Percentiles rank a stretch among this genome's conserved stretches.
phyloP scores from a whole-genome alignment of 331 rosid genomes.

The Rhamnella rubrinervis region DNA sequence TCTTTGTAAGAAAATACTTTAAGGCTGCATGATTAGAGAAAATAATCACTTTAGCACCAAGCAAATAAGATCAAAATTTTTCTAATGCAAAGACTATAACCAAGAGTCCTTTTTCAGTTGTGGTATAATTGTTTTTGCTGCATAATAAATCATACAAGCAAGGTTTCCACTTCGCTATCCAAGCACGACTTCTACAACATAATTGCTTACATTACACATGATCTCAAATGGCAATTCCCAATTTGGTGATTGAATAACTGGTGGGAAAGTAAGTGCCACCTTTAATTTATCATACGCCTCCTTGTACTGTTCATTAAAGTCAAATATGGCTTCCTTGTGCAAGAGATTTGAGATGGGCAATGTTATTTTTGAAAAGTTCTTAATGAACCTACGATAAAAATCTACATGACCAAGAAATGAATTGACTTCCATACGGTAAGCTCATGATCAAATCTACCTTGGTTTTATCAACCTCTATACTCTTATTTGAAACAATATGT shows the following conservation, averaged over 20 bases:
- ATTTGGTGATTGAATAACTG: neutral
- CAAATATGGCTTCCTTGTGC: too few species aligned
- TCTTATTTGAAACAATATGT: too few species aligned
- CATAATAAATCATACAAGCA: neutral
- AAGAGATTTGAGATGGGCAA: too few species aligned
- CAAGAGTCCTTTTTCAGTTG: neutral
- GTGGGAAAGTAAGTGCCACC: neutral
- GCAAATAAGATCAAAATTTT: neutral
- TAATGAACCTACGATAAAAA: too few species aligned
- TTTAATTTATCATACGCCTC: too few species aligned
- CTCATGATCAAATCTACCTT: too few species aligned
- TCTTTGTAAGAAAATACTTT: neutral
- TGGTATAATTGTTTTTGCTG: neutral
- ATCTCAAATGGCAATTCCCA: neutral
- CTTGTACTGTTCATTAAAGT: too few species aligned
- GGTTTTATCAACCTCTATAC: too few species aligned
- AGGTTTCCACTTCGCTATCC: neutral
- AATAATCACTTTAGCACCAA: neutral
- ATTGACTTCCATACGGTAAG: too few species aligned
- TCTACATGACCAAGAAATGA: too few species aligned
- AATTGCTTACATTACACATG: neutral
- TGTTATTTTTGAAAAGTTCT: too few species aligned
- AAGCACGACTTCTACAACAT: neutral
- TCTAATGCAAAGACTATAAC: neutral
- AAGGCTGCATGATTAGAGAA: neutral